Evolutionary conservation across 2,329 filamentous ascomycete species (phyloP), one percentile per base, ranked within the genome.

Genomic region (Talaromyces pinophilus): DNA sequence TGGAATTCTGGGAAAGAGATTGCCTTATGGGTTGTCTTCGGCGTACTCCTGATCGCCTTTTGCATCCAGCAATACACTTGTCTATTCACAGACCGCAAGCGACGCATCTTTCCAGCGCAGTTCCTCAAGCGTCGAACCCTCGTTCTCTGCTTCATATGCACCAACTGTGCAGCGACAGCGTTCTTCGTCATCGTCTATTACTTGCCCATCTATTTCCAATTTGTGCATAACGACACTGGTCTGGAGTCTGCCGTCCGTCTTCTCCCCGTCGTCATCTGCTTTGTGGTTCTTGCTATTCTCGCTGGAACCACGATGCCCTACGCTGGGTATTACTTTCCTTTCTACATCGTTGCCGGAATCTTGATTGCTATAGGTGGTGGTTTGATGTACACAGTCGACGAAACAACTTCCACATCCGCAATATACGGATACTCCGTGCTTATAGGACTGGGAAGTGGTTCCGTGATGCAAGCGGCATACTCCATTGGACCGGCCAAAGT

Each of bases 391-490:
- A 54, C 50, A 17, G 50, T 54, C 17, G 15, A 54, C 7, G 15
- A 28, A 17, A n/a, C 13, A 17, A 54, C 50, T 15, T 28, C 22
- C 5, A 30, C 17, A 15, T 28, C 50, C 25, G 25, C 22, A 28
- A 54, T 54, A 54, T 54, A 54, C 25, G 50, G 50, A 17, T 54
- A 30, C 50, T 28, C 25, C 28, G 28, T 54, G 11, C 13, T 54
- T 11, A 54, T 30, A 28, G 50, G 50, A 10, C 7, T 54, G 50
- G 50, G 50, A n/a, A 80, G 77, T 1, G 79, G 79, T 38, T 80
- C 80, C 69, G 78, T 75, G 0, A 79, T 75, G 0, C 64, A 72
- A 60, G 78, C 70, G 4, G 77, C 79, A 62, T 70, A 76, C n/a
- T 76, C 77, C 17, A 76, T 55, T 74, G 72, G 5, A 73, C 79